Percentiles rank a stretch among this genome's conserved stretches.
Conservation (phyloP, 2,329 filamentous ascomycete genomes). For the Scedosporium aurantiacum region DNA sequence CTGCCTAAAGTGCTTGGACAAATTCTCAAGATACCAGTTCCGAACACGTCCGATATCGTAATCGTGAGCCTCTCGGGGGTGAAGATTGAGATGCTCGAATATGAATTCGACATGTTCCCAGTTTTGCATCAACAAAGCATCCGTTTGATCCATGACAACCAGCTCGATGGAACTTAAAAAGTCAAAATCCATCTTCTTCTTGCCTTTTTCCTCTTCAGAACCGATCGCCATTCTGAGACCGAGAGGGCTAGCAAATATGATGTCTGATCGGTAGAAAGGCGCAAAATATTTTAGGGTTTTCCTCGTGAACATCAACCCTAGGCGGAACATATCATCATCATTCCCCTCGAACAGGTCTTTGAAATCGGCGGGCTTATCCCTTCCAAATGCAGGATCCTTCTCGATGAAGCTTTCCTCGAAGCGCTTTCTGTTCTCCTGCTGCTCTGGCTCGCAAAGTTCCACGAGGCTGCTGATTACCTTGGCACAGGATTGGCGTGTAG, state of each 20-base stretch:
- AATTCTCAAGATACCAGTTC: slow-evolving; percentile 84
- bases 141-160: slow-evolving; percentile 80
- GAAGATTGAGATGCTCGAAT: slow-evolving; percentile 81
- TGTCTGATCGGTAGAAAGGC: slow-evolving; percentile 92
- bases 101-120: slow-evolving; percentile 94
- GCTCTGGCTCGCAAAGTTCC: slow-evolving; percentile 66
- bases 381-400: slow-evolving; percentile 51
- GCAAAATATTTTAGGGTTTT: slow-evolving; percentile 94
- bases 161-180: slow-evolving; percentile 92
- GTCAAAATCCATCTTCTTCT: slow-evolving; percentile 62
- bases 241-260: slow-evolving; percentile 82
- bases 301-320: slow-evolving; percentile 93
- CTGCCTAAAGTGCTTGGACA: slow-evolving; percentile 71
- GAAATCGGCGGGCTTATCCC: slow-evolving; percentile 76
- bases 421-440: slow-evolving; percentile 88
- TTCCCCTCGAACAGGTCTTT: slow-evolving; percentile 84
- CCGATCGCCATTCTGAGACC: slow-evolving; percentile 87
- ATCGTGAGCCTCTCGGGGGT: slow-evolving; percentile 80
- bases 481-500: slow-evolving; percentile 78
- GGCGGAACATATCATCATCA: slow-evolving; percentile 91
- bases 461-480: slow-evolving; percentile 69
- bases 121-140: slow-evolving; percentile 93
- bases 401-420: slow-evolving; percentile 77
- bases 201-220: slow-evolving; percentile 48
- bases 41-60: slow-evolving; percentile 89